phyloP scores from a whole-genome alignment of 75 land plant genomes.

The Sequoia sempervirens region DNA sequence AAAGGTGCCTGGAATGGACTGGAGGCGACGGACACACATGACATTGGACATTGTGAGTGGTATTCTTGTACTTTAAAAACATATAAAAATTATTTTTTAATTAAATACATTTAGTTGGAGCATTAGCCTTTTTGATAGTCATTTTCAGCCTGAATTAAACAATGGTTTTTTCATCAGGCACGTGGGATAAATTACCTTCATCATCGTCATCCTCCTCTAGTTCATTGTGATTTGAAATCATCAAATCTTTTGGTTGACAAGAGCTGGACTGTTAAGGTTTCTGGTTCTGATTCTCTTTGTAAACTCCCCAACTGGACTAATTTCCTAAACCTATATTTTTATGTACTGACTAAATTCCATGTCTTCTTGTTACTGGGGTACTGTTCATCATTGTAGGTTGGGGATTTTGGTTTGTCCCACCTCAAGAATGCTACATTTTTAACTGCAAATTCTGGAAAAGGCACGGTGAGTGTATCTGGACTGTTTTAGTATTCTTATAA shows the following conservation, averaged over 20 bases:
- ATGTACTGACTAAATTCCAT: no score
- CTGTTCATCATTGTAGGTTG: slow-evolving; percentile 33
- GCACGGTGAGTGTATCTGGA: slow-evolving; percentile 36
- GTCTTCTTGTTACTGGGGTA: neutral
- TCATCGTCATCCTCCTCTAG: slow-evolving; percentile 62
- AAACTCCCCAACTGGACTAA: neutral
- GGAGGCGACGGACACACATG: slow-evolving; percentile 69
- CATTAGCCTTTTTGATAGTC: neutral
- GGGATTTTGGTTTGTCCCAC: slow-evolving; percentile 63
- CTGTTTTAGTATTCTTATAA: neutral
- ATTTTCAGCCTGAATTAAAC: neutral
- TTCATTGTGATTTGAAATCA: slow-evolving; percentile 85
- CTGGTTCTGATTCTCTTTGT: neutral
- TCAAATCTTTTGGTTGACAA: slow-evolving; percentile 78
- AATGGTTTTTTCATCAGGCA: slow-evolving; percentile 37
- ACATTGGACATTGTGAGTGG: slow-evolving; percentile 76
- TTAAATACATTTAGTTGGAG: neutral
- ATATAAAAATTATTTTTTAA: neutral
- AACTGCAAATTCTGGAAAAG: slow-evolving; percentile 51
- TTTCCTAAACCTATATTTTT: neutral
- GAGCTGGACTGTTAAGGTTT: slow-evolving; percentile 86
- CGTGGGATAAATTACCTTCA: slow-evolving; percentile 91
- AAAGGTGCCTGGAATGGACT: slow-evolving; percentile 54
- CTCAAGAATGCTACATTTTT: slow-evolving; percentile 44
- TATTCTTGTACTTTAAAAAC: neutral